phyloP scores from a whole-genome alignment of 75 land plant species.

The Adiantum capillusveneris region DNA sequence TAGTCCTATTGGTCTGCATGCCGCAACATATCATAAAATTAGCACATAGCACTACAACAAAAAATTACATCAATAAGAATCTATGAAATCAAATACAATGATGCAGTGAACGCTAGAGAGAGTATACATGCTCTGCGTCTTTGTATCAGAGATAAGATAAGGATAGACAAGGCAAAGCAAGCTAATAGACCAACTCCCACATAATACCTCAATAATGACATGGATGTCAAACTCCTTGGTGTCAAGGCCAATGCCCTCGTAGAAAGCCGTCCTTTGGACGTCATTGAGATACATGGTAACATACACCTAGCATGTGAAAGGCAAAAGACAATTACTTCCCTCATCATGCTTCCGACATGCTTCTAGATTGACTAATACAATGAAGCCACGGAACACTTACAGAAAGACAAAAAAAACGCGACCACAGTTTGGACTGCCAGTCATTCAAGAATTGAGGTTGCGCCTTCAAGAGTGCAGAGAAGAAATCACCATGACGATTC shows the following conservation, averaged over 20 bases:
- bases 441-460: slow-evolving; percentile 98
- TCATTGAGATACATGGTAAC: slow-evolving; percentile 99
- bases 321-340: too few relatives aligned
- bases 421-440: slow-evolving; percentile 96
- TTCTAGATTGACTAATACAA: not conserved
- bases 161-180: too few relatives aligned
- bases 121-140: too few relatives aligned
- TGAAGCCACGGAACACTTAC: slow-evolving; percentile 42
- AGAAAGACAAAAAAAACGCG: slow-evolving; percentile 95
- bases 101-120: too few relatives aligned
- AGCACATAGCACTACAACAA: not conserved
- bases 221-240: slow-evolving; percentile 98
- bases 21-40: not conserved
- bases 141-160: too few relatives aligned
- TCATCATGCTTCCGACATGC: too few relatives aligned
- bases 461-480: slow-evolving; percentile 93
- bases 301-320: slow-evolving; percentile 55
- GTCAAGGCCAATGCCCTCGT: slow-evolving; percentile 95
- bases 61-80: not conserved
- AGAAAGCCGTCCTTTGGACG: slow-evolving; percentile 83
- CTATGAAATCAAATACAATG: too few relatives aligned
- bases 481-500: slow-evolving; percentile 97
- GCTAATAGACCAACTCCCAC: too few relatives aligned
- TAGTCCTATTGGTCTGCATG: slow-evolving; percentile 88
- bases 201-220: slow-evolving; percentile 92